Conservation (phyloP, 257 asterid species). For the Gentiana dahurica region DNA sequence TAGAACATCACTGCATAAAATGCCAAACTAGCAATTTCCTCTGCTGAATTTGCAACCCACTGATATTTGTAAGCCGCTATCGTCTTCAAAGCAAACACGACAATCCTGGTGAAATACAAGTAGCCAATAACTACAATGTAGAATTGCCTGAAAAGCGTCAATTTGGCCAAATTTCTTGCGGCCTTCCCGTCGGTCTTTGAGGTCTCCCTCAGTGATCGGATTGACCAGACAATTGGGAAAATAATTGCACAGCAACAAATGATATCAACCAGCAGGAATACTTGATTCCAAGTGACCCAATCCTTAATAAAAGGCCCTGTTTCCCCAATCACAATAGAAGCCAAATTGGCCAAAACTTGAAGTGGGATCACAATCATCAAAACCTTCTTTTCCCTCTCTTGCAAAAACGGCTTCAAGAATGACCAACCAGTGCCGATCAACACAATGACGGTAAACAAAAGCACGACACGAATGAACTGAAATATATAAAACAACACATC, state of each 20-base stretch:
- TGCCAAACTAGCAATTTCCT: constrained; percentile 80
- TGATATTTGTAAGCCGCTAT: constrained; percentile 83
- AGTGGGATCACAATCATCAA: constrained; percentile 93
- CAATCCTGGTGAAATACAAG: constrained; percentile 82
- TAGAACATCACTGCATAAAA: constrained; percentile 71
- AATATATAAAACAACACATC: constrained; percentile 87
- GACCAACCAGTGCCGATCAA: constrained; percentile 92
- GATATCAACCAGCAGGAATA: constrained; percentile 75
- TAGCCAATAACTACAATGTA: constrained; percentile 89
- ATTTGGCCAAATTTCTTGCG: constrained; percentile 73
- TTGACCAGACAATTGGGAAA: constrained; percentile 94
- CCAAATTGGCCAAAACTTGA: constrained; percentile 81
- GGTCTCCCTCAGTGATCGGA: constrained; percentile 89
- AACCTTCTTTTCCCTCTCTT: constrained; percentile 88
- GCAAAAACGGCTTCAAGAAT: constrained; percentile 78
- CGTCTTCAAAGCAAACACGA: constrained; percentile 82
- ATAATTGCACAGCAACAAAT: constrained; percentile 89
- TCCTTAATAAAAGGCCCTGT: constrained; percentile 91
- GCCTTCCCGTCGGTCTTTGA: constrained; percentile 97
- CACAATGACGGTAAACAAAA: constrained; percentile 72
- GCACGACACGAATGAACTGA: constrained; percentile 70
- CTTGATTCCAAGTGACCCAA: constrained; percentile 93
- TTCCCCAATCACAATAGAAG: constrained; percentile 82
- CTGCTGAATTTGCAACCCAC: constrained; percentile 89
- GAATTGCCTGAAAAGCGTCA: constrained; percentile 88